Percentiles rank a stretch among this genome's conserved stretches.
These are phyloP conservation scores for Colletotrichum simmondsii DNA, from an alignment of 2,329 filamentous ascomycete genomes.

Conservation along the genomic window DNA sequence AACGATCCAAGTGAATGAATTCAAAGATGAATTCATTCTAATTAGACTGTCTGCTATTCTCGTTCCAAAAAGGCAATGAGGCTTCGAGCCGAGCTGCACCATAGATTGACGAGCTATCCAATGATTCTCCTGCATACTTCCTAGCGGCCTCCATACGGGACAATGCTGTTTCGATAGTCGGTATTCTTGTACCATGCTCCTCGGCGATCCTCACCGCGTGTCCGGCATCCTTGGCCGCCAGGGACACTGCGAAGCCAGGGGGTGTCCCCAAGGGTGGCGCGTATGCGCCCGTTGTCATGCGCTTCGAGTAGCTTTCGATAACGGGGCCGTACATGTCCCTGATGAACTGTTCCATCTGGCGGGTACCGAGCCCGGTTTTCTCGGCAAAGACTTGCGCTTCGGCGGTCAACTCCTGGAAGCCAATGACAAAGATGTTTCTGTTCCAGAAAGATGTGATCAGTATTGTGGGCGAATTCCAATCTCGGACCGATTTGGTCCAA, in stretches of 20 bases:
- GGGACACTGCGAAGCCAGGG: slow-evolving; percentile 25
- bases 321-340: slow-evolving; percentile 43
- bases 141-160: slow-evolving; percentile 22
- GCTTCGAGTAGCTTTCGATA: slow-evolving; percentile 40
- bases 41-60: slow-evolving; percentile 25
- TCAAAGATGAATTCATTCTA: neutral
- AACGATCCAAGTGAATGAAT: no score
- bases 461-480: no score
- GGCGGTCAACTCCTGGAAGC: slow-evolving; percentile 40
- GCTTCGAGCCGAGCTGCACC: slow-evolving; percentile 27
- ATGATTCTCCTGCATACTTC: slow-evolving; percentile 21
- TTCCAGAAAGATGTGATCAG: neutral
- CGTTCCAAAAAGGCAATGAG: slow-evolving; percentile 28
- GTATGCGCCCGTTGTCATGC: slow-evolving; percentile 42
- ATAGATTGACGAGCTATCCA: slow-evolving; percentile 28
- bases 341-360: slow-evolving; percentile 41
- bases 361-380: slow-evolving; percentile 40
- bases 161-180: slow-evolving; percentile 26
- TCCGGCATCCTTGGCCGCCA: slow-evolving; percentile 26
- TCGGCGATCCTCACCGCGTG: slow-evolving; percentile 26
- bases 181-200: slow-evolving; percentile 15
- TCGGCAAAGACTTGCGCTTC: slow-evolving; percentile 45
- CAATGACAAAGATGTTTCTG: slow-evolving; percentile 48
- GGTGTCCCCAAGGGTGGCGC: slow-evolving; percentile 36
- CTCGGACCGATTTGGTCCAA: neutral